Evolutionary conservation across 1,139 yeast species (phyloP), one percentile per base, ranked within the genome.

Genomic region (Kodamaea fungicola): DNA sequence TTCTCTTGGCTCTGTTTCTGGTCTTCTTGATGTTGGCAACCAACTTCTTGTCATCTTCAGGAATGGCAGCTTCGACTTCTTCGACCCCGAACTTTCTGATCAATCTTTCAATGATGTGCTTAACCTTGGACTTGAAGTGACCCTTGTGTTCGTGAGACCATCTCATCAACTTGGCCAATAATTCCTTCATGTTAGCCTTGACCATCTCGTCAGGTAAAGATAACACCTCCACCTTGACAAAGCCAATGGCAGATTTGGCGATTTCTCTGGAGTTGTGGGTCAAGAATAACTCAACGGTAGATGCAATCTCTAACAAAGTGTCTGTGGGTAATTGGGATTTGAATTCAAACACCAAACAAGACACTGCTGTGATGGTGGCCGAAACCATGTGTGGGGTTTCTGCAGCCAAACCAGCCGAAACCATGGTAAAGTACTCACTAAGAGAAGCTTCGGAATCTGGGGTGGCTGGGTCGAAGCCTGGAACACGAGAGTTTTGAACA

Each of bases 121-220:
- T 88, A 31, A 92, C 94, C 62, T 87, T 90, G 22, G 89, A 77
- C 59, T 87, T 88, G 74, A 94, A 90, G 55, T 89, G 96, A 30
- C 95, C 95, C 54, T 87, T 87, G 63, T 90, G 97, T 59, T 89
- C 97, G 59, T 88, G 95, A 30, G 96, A 87, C 95, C 97, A 90
- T 47, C 80, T 80, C 76, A 92, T 72, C 51, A 92, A 72, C 51
- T 86, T 83, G 28, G 75, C 69, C 40, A 92, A 69, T 39, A 92
- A 65, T 19, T 76, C 81, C 32, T 73, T 69, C 52, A 94, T 74
- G 49, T 83, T 80, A 7, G 80, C 74, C 52, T 75, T 76, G 37
- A 92, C 81, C 50, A 83, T 59, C 21, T 85, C 96, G 46, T 78
- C 84, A 6, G 97, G 97, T 42, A 92, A 74, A 10, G 90, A 78